Evolutionary conservation across 306 rosid species (phyloP).

Genomic region (Quillaja saponaria): DNA sequence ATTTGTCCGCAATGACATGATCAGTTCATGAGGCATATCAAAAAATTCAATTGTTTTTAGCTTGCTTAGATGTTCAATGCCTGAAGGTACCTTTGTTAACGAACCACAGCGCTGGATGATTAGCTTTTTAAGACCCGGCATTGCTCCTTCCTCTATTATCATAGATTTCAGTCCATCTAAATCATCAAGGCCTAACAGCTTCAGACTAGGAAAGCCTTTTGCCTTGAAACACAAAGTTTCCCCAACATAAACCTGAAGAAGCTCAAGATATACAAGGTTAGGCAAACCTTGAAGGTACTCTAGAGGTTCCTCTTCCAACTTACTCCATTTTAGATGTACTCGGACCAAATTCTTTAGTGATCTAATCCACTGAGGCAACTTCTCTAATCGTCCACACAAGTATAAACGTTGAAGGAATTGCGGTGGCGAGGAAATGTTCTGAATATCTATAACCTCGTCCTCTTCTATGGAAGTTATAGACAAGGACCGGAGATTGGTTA

Average conservation of each 20-base stretch:
- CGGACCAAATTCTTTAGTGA: conserved; percentile 32
- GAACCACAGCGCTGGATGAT: conserved; percentile 52
- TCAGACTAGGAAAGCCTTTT: conserved; percentile 57
- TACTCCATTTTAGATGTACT: conserved; percentile 46
- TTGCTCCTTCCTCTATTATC: conserved; percentile 51
- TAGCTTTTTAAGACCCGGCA: conserved; percentile 64
- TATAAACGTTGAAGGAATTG: conserved; percentile 42
- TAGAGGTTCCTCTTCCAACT: conserved; percentile 38
- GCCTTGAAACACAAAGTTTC: conserved; percentile 48
- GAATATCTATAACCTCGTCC: conserved; percentile 39
- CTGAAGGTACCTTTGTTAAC: conserved; percentile 54
- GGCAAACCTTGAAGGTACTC: conserved; percentile 42
- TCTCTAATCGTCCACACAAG: conserved; percentile 43
- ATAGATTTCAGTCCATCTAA: conserved; percentile 50
- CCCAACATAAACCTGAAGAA: conserved; percentile 52
- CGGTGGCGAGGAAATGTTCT: conserved; percentile 40
- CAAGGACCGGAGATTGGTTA: conserved; percentile 43
- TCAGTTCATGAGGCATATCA: conserved; percentile 60
- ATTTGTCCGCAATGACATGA: conserved; percentile 46
- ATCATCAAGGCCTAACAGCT: conserved; percentile 57
- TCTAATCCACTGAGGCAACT: conserved; percentile 46
- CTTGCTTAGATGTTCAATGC: conserved; percentile 51
- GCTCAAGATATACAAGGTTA: conserved; percentile 50
- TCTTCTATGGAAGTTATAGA: conserved; percentile 37
- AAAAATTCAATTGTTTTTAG: conserved; percentile 58